Conservation (phyloP, 208 protist genomes). For the Kentomonas sorsogonicus region DNA sequence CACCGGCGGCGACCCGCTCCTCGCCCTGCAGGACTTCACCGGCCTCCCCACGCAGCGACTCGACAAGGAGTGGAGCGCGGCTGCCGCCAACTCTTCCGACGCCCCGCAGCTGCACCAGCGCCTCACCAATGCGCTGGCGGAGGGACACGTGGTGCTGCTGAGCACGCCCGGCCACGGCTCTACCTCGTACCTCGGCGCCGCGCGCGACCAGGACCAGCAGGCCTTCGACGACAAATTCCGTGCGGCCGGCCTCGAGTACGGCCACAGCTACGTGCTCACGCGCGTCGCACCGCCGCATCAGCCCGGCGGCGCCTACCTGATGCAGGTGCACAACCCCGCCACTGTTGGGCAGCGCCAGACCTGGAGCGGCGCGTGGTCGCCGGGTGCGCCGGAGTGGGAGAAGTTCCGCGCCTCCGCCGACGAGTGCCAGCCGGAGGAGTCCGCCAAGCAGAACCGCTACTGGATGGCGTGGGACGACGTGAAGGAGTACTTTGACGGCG, state of each 20-base stretch:
- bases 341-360: not conserved
- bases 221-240: slow-evolving; percentile 18
- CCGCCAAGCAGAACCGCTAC: slow-evolving; percentile 21
- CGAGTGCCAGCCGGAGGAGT: slow-evolving; percentile 18
- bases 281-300: slow-evolving; percentile 11
- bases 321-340: slow-evolving; percentile 58
- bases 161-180: slow-evolving; percentile 42
- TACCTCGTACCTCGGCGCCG: slow-evolving; percentile 20
- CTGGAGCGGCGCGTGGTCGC: slow-evolving; percentile 27
- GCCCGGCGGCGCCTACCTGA: slow-evolving; percentile 11
- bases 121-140: slow-evolving; percentile 6
- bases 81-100: slow-evolving; percentile 12
- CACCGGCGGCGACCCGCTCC: slow-evolving; percentile 45
- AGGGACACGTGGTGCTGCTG: slow-evolving; percentile 26
- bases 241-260: slow-evolving; percentile 19
- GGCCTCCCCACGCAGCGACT: slow-evolving; percentile 40
- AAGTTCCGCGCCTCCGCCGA: slow-evolving; percentile 10
- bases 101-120: slow-evolving; percentile 2
- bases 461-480: slow-evolving; percentile 51
- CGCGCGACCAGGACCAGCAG: slow-evolving; percentile 10
- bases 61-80: slow-evolving; percentile 38
- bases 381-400: slow-evolving; percentile 14
- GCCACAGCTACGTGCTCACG: slow-evolving; percentile 40
- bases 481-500: slow-evolving; percentile 61
- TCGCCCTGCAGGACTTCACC: slow-evolving; percentile 61